These are phyloP conservation scores for Cardamine occulta DNA, from an alignment of 345 rosid genomes.

Conservation along the genomic window DNA sequence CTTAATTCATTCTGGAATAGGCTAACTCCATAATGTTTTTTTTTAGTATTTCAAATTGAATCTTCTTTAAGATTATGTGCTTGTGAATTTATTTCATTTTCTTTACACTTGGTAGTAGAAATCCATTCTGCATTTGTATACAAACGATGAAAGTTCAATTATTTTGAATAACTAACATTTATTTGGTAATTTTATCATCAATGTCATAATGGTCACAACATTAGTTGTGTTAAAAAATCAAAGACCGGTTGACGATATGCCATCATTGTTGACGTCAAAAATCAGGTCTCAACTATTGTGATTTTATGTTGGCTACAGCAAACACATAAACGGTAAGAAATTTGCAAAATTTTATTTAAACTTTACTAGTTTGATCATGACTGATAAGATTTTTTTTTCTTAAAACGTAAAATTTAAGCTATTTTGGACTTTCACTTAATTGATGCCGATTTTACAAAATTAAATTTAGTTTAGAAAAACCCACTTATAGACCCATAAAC, in stretches of 20 bases:
- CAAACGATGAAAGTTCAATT: background rate
- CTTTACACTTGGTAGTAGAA: background rate
- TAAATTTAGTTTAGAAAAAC: background rate
- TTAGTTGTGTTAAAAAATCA: background rate
- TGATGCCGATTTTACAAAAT: background rate
- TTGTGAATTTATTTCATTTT: background rate
- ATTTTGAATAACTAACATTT: background rate
- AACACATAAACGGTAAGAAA: background rate
- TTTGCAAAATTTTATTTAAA: background rate
- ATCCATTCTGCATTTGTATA: background rate
- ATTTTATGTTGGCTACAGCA: background rate
- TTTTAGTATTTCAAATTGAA: background rate
- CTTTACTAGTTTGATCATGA: background rate
- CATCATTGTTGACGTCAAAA: background rate
- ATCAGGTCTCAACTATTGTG: background rate
- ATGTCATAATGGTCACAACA: background rate
- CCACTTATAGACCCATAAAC: background rate
- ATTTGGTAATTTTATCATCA: background rate
- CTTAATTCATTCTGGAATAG: background rate
- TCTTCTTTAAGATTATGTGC: background rate
- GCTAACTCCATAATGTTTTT: too few relatives aligned
- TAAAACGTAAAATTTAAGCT: background rate
- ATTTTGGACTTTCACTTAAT: background rate
- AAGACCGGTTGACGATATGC: background rate
- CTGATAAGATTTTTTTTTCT: background rate